These are phyloP conservation scores for Gastroboletus turbinatus DNA, from an alignment of 1,284 basidiomycete genomes.

Conservation along the genomic window DNA sequence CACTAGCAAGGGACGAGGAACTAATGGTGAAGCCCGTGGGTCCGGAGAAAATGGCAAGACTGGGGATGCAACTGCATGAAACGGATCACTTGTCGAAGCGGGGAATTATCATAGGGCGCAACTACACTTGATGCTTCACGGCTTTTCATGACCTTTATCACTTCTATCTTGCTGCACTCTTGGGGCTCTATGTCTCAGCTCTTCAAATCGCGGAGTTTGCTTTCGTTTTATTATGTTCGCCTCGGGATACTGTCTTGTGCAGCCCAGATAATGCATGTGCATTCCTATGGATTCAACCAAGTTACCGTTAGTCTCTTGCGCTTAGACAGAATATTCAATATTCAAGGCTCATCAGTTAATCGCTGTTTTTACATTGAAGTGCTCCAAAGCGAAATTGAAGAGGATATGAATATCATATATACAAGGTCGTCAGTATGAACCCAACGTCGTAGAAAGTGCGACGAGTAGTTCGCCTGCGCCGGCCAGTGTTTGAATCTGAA, in stretches of 20 bases:
- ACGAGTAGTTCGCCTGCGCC: neutral
- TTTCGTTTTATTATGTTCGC: constrained; percentile 24
- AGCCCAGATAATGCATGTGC: constrained; percentile 25
- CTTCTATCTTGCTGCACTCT: constrained; percentile 12
- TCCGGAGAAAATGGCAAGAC: constrained; percentile 29
- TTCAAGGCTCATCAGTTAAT: neutral
- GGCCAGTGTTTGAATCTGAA: neutral
- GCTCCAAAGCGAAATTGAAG: neutral
- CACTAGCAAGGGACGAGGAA: constrained; percentile 42
- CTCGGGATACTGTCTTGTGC: constrained; percentile 13
- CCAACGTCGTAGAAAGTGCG: no score
- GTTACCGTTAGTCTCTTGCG: neutral
- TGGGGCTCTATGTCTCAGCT: constrained; percentile 13
- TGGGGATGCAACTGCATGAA: constrained; percentile 29
- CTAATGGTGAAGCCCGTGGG: constrained; percentile 31
- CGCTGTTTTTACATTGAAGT: neutral
- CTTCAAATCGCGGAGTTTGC: constrained; percentile 25
- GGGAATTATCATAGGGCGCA: constrained; percentile 23
- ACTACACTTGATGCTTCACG: constrained; percentile 16
- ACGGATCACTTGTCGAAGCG: constrained; percentile 15
- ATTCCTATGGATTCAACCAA: constrained; percentile 16
- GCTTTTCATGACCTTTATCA: constrained; percentile 20
- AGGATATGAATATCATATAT: neutral
- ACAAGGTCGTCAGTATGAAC: neutral
- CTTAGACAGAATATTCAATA: neutral